phyloP scores from a whole-genome alignment of 2,329 filamentous ascomycete species.

The Pseudocercospora musae region DNA sequence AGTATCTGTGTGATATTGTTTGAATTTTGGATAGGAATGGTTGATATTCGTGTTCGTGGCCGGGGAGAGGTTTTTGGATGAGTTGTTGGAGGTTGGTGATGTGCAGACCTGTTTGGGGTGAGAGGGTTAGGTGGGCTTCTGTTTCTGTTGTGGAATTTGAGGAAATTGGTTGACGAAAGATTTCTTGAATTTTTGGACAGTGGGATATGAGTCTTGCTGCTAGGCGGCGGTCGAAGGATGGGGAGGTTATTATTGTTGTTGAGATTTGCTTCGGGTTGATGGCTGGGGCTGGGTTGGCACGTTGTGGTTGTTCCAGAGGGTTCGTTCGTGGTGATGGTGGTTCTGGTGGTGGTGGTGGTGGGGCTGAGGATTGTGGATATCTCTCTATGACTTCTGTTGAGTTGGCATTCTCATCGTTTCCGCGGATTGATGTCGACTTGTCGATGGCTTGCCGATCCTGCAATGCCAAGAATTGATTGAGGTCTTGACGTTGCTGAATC shows the following conservation, averaged over 20 bases:
- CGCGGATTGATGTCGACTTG: not conserved
- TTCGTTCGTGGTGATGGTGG: not conserved
- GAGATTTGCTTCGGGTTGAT: not conserved
- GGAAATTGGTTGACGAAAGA: not conserved
- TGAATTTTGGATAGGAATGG: conserved; percentile 46
- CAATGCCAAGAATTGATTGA: not conserved
- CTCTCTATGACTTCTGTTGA: not conserved
- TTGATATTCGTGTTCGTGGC: conserved; percentile 43
- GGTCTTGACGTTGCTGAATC: not conserved
- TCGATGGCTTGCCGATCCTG: not conserved
- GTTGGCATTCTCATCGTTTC: not conserved
- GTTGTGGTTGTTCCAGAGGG: not conserved
- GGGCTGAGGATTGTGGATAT: not conserved
- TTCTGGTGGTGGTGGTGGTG: not conserved
- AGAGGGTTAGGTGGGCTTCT: conserved; percentile 72
- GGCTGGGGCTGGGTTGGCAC: not conserved
- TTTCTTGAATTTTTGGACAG: conserved; percentile 42
- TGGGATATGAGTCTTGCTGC: conserved; percentile 46
- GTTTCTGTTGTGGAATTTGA: not conserved
- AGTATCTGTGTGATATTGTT: conserved; percentile 58
- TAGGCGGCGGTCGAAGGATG: conserved; percentile 42
- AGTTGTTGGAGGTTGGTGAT: conserved; percentile 68
- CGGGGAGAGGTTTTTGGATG: conserved; percentile 68
- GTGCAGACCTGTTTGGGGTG: conserved; percentile 66
- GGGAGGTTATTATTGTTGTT: conserved; percentile 48